Conservation (phyloP, 805 yeast species). For the Wickerhamiella azyma region DNA sequence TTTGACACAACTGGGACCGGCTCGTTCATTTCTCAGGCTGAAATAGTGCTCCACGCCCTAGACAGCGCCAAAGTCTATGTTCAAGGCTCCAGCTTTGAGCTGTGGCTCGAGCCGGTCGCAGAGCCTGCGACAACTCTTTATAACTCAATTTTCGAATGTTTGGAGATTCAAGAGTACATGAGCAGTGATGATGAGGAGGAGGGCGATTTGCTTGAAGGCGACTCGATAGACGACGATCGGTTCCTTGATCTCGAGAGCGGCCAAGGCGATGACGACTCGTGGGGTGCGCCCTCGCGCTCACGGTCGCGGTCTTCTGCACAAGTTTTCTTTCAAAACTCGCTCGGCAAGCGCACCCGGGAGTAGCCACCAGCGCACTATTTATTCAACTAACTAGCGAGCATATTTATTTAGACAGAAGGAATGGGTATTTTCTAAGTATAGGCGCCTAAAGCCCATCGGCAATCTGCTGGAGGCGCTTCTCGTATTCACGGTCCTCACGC, state of each 20-base stretch:
- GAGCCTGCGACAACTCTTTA: neutral
- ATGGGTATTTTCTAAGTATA: too few relatives aligned
- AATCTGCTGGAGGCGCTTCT: conserved; percentile 4
- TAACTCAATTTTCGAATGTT: conserved; percentile 4
- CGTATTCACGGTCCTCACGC: conserved; percentile 9
- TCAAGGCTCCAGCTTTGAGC: conserved; percentile 13
- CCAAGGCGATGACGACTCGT: conserved; percentile 12
- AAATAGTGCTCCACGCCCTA: conserved; percentile 21
- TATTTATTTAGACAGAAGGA: too few relatives aligned
- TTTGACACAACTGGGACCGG: conserved; percentile 12
- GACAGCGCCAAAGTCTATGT: conserved; percentile 16
- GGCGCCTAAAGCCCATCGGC: conserved; percentile 10
- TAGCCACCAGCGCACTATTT: neutral
- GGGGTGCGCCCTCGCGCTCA: neutral
- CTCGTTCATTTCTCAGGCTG: conserved; percentile 15
- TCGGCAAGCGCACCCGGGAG: neutral
- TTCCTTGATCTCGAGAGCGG: conserved; percentile 9
- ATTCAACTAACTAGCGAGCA: neutral
- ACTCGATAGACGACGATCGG: neutral
- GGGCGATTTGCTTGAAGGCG: neutral
- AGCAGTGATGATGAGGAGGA: neutral
- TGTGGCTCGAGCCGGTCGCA: neutral
- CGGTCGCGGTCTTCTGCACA: neutral
- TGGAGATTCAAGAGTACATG: conserved; percentile 1
- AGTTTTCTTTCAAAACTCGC: neutral